Evolutionary conservation across 2,329 filamentous ascomycete species (phyloP).

Genomic region (Colletotrichum paranaense): DNA sequence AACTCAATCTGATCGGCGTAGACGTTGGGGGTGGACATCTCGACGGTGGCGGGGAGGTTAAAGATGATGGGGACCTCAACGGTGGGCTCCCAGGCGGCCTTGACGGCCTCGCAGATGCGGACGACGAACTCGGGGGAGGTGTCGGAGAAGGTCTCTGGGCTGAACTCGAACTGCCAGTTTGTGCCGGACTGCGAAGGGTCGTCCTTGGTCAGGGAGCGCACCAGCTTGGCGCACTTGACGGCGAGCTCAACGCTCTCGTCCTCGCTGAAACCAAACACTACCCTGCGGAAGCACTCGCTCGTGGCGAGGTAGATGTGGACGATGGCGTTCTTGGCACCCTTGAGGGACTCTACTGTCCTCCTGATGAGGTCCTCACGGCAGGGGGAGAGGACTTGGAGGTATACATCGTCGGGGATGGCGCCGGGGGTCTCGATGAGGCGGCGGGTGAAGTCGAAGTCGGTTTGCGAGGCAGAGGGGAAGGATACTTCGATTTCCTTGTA

Average conservation of each 20-base stretch:
- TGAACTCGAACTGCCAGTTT: slow-evolving; percentile 85
- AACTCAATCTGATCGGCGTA: slow-evolving; percentile 98
- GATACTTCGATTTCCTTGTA: slow-evolving; percentile 99
- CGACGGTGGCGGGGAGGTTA: slow-evolving; percentile 95
- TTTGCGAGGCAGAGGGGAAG: slow-evolving; percentile 93
- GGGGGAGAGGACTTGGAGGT: slow-evolving; percentile 90
- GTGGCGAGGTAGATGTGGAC: slow-evolving; percentile 97
- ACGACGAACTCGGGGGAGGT: slow-evolving; percentile 86
- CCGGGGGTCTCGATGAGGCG: slow-evolving; percentile 87
- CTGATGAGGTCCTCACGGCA: slow-evolving; percentile 92
- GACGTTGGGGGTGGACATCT: slow-evolving; percentile 93
- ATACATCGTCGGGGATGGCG: slow-evolving; percentile 87
- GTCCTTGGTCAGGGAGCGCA: slow-evolving; percentile 89
- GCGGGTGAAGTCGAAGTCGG: slow-evolving; percentile 95
- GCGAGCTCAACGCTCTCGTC: slow-evolving; percentile 85
- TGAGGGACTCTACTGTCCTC: slow-evolving; percentile 88
- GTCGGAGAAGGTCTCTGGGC: slow-evolving; percentile 91
- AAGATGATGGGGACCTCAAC: slow-evolving; percentile 82
- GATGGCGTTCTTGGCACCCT: slow-evolving; percentile 91
- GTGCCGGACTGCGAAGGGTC: slow-evolving; percentile 68
- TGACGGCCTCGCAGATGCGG: slow-evolving; percentile 90
- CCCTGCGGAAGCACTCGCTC: slow-evolving; percentile 91
- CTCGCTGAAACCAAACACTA: slow-evolving; percentile 90
- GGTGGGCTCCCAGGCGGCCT: slow-evolving; percentile 86
- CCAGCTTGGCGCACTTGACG: slow-evolving; percentile 86